Evolutionary conservation across 2,329 filamentous ascomycete species (phyloP).

Genomic region (Xylariaceae sp.): DNA sequence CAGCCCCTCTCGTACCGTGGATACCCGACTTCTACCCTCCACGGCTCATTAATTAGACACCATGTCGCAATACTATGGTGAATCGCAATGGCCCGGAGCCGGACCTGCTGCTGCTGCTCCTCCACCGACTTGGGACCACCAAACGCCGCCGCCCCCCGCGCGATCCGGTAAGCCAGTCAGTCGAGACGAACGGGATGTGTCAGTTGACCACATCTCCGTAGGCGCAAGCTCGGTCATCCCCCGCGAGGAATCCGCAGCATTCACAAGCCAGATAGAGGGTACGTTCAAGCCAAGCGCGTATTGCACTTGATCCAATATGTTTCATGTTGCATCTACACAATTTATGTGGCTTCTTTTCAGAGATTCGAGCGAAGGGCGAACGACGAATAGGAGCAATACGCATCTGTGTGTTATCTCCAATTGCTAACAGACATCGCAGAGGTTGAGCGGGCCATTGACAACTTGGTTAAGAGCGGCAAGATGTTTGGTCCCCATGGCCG

Average conservation of each 20-base stretch:
- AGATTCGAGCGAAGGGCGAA: too few species aligned
- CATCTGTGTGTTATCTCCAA: neutral
- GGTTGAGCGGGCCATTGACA: slow-evolving; percentile 93
- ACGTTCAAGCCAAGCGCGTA: slow-evolving; percentile 37
- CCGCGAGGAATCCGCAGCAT: slow-evolving; percentile 72
- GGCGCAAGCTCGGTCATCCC: slow-evolving; percentile 72
- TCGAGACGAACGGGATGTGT: neutral
- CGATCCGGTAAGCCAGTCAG: slow-evolving; percentile 55
- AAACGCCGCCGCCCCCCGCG: slow-evolving; percentile 61
- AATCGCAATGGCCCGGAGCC: slow-evolving; percentile 29
- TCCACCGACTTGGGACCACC: slow-evolving; percentile 69
- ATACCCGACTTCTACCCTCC: neutral
- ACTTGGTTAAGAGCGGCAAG: slow-evolving; percentile 95
- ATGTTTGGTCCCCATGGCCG: slow-evolving; percentile 71
- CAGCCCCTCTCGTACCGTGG: neutral
- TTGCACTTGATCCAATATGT: slow-evolving; percentile 2
- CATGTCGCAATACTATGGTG: slow-evolving; percentile 33
- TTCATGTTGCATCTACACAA: slow-evolving; percentile 5
- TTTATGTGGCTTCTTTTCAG: neutral
- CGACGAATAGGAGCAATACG: too few species aligned
- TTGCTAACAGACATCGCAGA: slow-evolving; percentile 48
- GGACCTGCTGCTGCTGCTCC: slow-evolving; percentile 29
- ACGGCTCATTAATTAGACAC: slow-evolving; percentile 1
- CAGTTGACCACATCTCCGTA: slow-evolving; percentile 31
- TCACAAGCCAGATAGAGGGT: slow-evolving; percentile 87